Conservation (phyloP, 257 asterid species). For the Ehretia macrophylla region DNA sequence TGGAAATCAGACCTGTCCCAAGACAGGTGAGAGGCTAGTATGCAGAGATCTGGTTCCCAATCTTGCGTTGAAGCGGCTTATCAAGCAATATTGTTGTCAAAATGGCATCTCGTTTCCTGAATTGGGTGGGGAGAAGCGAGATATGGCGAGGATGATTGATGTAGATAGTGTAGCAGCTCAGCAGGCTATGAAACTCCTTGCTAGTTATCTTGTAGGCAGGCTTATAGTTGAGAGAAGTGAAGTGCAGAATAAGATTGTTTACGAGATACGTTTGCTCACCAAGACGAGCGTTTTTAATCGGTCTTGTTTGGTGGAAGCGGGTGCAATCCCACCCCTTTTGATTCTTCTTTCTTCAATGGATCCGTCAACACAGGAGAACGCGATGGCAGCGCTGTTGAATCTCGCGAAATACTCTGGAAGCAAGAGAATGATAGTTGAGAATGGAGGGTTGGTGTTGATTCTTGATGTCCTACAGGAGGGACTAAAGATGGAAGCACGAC, state of each 20-base stretch:
- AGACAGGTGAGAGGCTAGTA: slow-evolving; percentile 57
- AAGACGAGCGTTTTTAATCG: slow-evolving; percentile 72
- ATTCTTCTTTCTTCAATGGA: slow-evolving; percentile 26
- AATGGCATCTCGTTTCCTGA: slow-evolving; percentile 37
- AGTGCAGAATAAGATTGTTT: slow-evolving; percentile 43
- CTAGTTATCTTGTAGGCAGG: slow-evolving; percentile 45
- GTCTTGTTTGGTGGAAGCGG: slow-evolving; percentile 71
- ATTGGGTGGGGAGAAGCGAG: slow-evolving; percentile 19
- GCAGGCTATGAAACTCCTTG: slow-evolving; percentile 45
- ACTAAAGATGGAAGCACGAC: slow-evolving; percentile 48
- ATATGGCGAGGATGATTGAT: slow-evolving; percentile 7
- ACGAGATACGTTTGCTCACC: slow-evolving; percentile 71
- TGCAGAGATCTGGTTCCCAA: slow-evolving; percentile 50
- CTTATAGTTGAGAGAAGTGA: slow-evolving; percentile 35
- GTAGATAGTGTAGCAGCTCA: slow-evolving; percentile 41
- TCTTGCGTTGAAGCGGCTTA: slow-evolving; percentile 50
- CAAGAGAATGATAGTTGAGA: slow-evolving; percentile 36
- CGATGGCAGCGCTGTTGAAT: slow-evolving; percentile 55
- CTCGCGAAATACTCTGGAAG: slow-evolving; percentile 49
- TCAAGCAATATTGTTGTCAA: slow-evolving; percentile 32
- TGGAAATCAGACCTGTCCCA: slow-evolving; percentile 83
- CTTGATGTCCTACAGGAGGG: slow-evolving; percentile 46
- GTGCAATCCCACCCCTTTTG: slow-evolving; percentile 51
- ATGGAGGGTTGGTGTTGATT: slow-evolving; percentile 44
- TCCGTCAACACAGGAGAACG: slow-evolving; percentile 46